Percentiles rank a stretch among this genome's conserved stretches.
phyloP scores from a whole-genome alignment of 139 green algal species.

The Raphidocelis subcapitata region DNA sequence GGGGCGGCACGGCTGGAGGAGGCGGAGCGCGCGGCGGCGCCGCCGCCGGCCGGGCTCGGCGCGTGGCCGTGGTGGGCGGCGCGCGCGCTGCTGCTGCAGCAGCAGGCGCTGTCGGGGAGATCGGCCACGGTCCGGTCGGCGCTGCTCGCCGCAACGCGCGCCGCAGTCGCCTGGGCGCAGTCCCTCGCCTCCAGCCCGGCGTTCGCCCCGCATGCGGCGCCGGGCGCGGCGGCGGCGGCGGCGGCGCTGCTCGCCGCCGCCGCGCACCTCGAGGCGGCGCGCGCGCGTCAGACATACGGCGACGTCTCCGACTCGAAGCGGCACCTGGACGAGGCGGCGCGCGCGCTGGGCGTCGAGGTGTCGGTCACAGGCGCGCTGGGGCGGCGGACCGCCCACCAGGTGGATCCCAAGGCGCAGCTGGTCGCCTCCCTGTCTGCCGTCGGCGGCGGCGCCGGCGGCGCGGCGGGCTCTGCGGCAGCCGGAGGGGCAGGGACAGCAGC shows the following conservation, averaged over 20 bases:
- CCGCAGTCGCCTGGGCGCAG: background rate
- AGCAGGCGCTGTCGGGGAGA: constrained; percentile 57
- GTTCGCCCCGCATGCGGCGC: background rate
- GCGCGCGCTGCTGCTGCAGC: constrained; percentile 46
- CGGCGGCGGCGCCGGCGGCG: background rate
- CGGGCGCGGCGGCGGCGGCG: background rate
- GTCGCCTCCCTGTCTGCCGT: constrained; percentile 34
- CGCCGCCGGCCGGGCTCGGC: background rate
- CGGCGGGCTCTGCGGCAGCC: constrained; percentile 1
- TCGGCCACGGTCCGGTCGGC: constrained; percentile 45
- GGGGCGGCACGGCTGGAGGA: background rate
- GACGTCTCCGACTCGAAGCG: constrained; percentile 38
- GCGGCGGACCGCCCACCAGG: constrained; percentile 82
- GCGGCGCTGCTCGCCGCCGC: constrained; percentile 23
- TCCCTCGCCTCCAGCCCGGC: background rate
- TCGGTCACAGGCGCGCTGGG: constrained; percentile 74
- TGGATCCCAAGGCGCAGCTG: constrained; percentile 83
- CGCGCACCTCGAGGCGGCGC: constrained; percentile 52
- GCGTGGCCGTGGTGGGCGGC: constrained; percentile 70
- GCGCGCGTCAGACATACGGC: constrained; percentile 59
- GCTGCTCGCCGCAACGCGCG: constrained; percentile 26
- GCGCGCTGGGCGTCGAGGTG: constrained; percentile 53
- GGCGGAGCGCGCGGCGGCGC: background rate
- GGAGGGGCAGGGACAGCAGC: background rate
- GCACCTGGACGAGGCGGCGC: constrained; percentile 45